Conservation (phyloP, 495 filamentous ascomycete species). For the Penicillium egyptiacum region DNA sequence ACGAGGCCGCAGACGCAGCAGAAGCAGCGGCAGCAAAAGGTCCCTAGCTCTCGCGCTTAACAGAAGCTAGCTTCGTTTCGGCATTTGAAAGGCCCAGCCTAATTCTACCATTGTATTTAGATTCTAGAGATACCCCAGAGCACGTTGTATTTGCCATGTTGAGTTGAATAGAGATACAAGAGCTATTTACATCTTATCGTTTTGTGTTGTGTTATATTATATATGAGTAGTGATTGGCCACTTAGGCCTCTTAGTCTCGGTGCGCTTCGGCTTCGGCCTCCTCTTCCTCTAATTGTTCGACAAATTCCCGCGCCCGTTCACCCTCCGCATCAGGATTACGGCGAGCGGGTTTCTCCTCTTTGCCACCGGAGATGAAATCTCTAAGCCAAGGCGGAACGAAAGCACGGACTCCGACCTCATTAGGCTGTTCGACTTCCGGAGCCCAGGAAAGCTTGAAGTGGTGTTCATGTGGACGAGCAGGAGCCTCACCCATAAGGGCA, state of each 20-base stretch:
- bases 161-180: conserved; percentile 12
- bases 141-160: conserved; percentile 3
- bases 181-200: conserved; percentile 18
- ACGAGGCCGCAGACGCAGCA: conserved; percentile 50
- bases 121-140: conserved; percentile 18
- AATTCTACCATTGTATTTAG: not conserved
- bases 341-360: conserved; percentile 25
- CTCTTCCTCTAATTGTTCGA: conserved; percentile 46
- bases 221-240: conserved; percentile 17
- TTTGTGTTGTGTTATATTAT: conserved; percentile 21
- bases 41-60: conserved; percentile 6
- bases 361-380: conserved; percentile 39
- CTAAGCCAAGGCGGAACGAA: conserved; percentile 81
- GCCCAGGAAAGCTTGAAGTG: conserved; percentile 57
- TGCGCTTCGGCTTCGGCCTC: conserved; percentile 22
- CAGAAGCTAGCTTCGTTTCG: not conserved
- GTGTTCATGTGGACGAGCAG: conserved; percentile 49
- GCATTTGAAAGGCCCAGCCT: not conserved
- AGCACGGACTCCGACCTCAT: conserved; percentile 70
- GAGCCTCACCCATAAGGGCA: conserved; percentile 60
- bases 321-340: conserved; percentile 27
- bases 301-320: conserved; percentile 37
- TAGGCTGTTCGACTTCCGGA: conserved; percentile 33
- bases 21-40: conserved; percentile 30
- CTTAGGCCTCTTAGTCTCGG: not conserved